A percentile compares a stretch with the other conserved stretches of the same genome.
phyloP scores from a whole-genome alignment of 2,329 filamentous ascomycete species.

The Fusarium anthophilum region DNA sequence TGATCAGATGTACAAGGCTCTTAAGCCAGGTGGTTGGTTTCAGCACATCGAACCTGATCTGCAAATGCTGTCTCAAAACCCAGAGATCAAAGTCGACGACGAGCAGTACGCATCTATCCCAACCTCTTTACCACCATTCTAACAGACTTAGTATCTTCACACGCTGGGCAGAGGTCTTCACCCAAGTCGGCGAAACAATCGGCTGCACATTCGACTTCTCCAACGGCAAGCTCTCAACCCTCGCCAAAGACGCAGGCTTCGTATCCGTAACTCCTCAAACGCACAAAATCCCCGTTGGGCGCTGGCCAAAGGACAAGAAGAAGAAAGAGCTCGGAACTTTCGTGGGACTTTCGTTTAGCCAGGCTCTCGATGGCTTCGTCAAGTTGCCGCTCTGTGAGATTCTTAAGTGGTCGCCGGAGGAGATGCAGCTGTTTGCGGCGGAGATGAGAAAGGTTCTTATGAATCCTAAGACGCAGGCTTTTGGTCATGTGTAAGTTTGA shows the following conservation, averaged over 20 bases:
- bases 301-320: slow-evolving; percentile 35
- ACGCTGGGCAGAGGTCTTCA: slow-evolving; percentile 28
- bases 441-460: slow-evolving; percentile 32
- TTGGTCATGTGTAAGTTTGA: slow-evolving; percentile 28
- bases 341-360: slow-evolving; percentile 35
- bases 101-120: slow-evolving; percentile 12
- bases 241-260: slow-evolving; percentile 26
- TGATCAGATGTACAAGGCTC: slow-evolving; percentile 21
- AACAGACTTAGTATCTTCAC: slow-evolving; percentile 17
- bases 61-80: slow-evolving; percentile 28
- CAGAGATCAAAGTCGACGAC: slow-evolving; percentile 1
- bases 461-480: slow-evolving; percentile 26
- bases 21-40: slow-evolving; percentile 41
- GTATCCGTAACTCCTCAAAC: background rate
- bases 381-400: slow-evolving; percentile 38
- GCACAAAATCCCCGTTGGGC: slow-evolving; percentile 33
- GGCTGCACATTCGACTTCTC: slow-evolving; percentile 31
- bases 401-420: slow-evolving; percentile 26
- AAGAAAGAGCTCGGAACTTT: slow-evolving; percentile 37
- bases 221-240: slow-evolving; percentile 24
- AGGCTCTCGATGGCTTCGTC: slow-evolving; percentile 35
- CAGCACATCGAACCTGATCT: slow-evolving; percentile 41
- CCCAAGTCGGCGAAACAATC: slow-evolving; percentile 25
- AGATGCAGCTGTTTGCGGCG: slow-evolving; percentile 36
- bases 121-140: accelerated